Evolutionary conservation across 306 rosid species (phyloP).

Genomic region (Mimosa bimucronata): DNA sequence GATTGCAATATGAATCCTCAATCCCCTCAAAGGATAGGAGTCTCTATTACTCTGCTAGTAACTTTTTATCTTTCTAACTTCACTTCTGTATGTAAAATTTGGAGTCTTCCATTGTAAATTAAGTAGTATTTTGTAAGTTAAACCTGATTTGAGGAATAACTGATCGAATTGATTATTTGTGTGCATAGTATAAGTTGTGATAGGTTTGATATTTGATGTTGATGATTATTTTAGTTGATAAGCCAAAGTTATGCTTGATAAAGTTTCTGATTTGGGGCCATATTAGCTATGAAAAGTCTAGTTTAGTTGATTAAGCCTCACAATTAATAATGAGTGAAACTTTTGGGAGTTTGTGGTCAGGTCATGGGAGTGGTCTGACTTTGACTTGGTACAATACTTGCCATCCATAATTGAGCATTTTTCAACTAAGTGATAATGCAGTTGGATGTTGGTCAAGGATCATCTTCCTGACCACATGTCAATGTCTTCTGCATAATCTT

Average conservation of each 20-base stretch:
- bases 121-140: too few relatives aligned
- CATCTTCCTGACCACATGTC: slow-evolving; percentile 32
- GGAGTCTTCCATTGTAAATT: neutral
- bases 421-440: neutral
- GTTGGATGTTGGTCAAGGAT: slow-evolving; percentile 37
- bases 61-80: neutral
- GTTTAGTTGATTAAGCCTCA: neutral
- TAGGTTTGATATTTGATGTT: neutral
- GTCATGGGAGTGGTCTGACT: slow-evolving; percentile 38
- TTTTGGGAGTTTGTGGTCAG: slow-evolving; percentile 16
- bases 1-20: neutral
- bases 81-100: neutral
- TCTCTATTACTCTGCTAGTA: neutral
- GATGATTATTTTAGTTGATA: neutral
- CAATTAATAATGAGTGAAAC: neutral
- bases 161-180: neutral
- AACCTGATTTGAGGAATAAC: too few relatives aligned
- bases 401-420: slow-evolving; percentile 31
- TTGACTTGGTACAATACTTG: slow-evolving; percentile 35
- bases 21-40: neutral
- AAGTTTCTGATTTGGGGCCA: neutral
- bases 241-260: neutral
- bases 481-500: neutral
- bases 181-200: neutral
- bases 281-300: neutral